These are phyloP conservation scores for Adansonia grandidieri DNA, from an alignment of 441 rosid genomes.

Conservation along the genomic window DNA sequence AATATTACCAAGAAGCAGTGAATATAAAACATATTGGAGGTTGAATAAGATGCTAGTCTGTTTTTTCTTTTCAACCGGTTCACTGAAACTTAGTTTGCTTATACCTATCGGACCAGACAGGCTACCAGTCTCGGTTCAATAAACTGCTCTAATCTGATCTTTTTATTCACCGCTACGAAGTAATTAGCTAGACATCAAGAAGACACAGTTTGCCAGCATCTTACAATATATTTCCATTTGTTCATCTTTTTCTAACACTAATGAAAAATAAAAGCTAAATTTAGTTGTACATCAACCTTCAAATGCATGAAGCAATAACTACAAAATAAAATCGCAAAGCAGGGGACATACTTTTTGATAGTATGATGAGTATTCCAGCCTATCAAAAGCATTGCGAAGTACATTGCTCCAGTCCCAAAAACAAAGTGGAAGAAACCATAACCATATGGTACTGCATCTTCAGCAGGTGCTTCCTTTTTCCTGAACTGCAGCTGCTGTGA, in stretches of 20 bases:
- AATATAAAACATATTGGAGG: too few species aligned
- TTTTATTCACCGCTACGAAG: not conserved
- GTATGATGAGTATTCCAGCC: constrained; percentile 94
- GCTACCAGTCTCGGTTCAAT: too few species aligned
- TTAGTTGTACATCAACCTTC: not conserved
- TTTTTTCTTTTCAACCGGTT: too few species aligned
- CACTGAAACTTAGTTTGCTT: too few species aligned
- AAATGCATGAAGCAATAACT: not conserved
- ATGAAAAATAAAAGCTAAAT: not conserved
- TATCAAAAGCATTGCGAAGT: constrained; percentile 90
- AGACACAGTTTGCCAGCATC: too few species aligned
- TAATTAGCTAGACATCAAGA: not conserved
- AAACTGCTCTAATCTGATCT: too few species aligned
- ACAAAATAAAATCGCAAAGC: not conserved
- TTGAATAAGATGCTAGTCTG: too few species aligned
- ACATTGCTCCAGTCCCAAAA: constrained; percentile 98
- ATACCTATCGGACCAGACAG: too few species aligned
- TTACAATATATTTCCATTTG: not conserved
- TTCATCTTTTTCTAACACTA: not conserved
- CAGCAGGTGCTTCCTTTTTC: constrained; percentile 50
- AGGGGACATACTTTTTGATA: constrained; percentile 64
- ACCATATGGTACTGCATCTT: constrained; percentile 85
- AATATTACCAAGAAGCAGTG: not conserved
- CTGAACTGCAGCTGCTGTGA: constrained; percentile 46
- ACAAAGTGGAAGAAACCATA: constrained; percentile 98